Evolutionary conservation across 2,329 filamentous ascomycete species (phyloP), one percentile per base, ranked within the genome.

Genomic region (Zasmidium citrigriseum): DNA sequence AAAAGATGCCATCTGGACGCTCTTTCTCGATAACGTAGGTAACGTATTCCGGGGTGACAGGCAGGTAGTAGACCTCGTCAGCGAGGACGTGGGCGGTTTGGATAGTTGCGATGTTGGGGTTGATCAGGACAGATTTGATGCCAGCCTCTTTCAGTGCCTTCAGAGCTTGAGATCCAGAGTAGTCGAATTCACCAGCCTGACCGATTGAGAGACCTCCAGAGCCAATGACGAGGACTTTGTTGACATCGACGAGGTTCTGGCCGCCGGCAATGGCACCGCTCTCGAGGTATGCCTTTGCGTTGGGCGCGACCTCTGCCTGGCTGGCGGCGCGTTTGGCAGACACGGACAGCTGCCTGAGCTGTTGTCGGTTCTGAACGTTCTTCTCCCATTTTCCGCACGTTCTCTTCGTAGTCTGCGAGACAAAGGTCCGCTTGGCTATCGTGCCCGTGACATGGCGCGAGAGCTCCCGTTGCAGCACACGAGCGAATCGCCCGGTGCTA

Each of bases 31-130:
- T 98, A 62, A 99, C 93, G 77, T 98, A 93, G 71, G 89, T 89
- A 73, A 97, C 93, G 79, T 98, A 99, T 83, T 98, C 93, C 64
- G 93, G 90, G 18, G 95, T 99, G 70, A 99, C 93, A 57, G 95
- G 95, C 38, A 98, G 88, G 78, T 97, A 98, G 83, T 98, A 98
- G 72, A 98, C 90, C 80, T 98, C 93, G 74, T 98, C 93, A 72
- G 92, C 92, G 73, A 98, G 89, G 71, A 89, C 88, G 83, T 98
- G 93, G 76, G 96, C 92, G 69, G 93, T 98, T 80, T 98, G 93
- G 72, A 98, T 98, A 58, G 95, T 98, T 60, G 93, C 93, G 75
- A 98, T 98, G 76, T 98, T 98, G 70, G 93, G 93, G 79, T 98
- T 98, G 76, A 98, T 93, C 65, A 98, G 86, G 55, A 98, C 90